These are phyloP conservation scores for Leptographium procerum DNA, from an alignment of 2,329 filamentous ascomycete genomes.

Conservation along the genomic window DNA sequence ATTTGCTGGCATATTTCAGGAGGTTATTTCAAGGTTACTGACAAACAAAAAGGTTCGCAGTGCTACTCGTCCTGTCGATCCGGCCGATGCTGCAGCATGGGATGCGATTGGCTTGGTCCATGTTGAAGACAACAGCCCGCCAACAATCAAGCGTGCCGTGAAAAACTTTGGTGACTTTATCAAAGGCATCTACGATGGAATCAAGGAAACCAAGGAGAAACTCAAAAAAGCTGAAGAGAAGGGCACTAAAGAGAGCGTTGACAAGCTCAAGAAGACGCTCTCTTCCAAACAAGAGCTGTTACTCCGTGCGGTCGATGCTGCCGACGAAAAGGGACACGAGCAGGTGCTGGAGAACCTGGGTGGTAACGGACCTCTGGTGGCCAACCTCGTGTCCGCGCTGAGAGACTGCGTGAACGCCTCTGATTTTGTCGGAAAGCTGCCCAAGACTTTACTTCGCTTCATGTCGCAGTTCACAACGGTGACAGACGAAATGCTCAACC, in stretches of 20 bases:
- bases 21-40: neutral
- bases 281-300: slow-evolving; percentile 36
- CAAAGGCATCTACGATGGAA: slow-evolving; percentile 34
- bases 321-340: slow-evolving; percentile 41
- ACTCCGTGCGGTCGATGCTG: slow-evolving; percentile 39
- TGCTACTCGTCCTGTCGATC: slow-evolving; percentile 30
- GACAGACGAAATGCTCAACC: slow-evolving; percentile 45
- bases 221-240: slow-evolving; percentile 30
- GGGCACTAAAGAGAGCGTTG: slow-evolving; percentile 22
- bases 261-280: slow-evolving; percentile 28
- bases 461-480: slow-evolving; percentile 52
- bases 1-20: neutral
- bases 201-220: slow-evolving; percentile 35
- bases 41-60: slow-evolving; percentile 23
- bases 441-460: slow-evolving; percentile 46
- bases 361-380: slow-evolving; percentile 44
- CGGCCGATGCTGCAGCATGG: slow-evolving; percentile 38
- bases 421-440: slow-evolving; percentile 41
- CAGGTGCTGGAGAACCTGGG: slow-evolving; percentile 47
- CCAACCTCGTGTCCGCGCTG: slow-evolving; percentile 41
- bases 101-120: slow-evolving; percentile 40
- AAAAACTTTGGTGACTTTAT: slow-evolving; percentile 40
- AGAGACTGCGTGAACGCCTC: slow-evolving; percentile 41
- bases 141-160: slow-evolving; percentile 34
- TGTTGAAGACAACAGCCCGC: slow-evolving; percentile 24